Evolutionary conservation across 1,139 yeast species (phyloP), one percentile per base, ranked within the genome.

Genomic region (Kluyveromyces sp.): DNA sequence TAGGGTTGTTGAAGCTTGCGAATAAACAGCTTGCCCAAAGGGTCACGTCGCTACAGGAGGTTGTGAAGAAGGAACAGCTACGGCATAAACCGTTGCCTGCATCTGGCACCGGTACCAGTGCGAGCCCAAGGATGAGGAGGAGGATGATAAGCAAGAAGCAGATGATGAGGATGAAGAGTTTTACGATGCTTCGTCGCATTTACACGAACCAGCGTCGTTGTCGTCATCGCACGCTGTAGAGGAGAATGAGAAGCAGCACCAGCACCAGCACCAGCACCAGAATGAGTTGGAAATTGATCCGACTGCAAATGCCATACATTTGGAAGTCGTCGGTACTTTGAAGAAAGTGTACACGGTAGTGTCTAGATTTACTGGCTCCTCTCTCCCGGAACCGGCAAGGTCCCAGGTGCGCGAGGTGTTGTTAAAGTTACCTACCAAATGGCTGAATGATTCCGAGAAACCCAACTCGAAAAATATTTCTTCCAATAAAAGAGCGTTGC

Each of bases 321-420:
- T 81, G 51, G 98, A 92, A 58, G 87, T 92, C 37, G 82, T 90
- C 6, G 77, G 85, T 3, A 92, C 97, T 0, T 90, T 92, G 28
- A 86, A 88, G 63, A 90, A 89, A 62, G 88, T 90, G 45, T 89
- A 90, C 38, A 79, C 81, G 39, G 79, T 92, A 37, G 84, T 92
- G 10, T 86, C 97, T 4, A 86, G 85, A 54, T 88, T 88, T 57
- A 86, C 87, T 0, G 87, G 88, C 0, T 77, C 73, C 49, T 77
- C 87, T 3, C 63, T 83, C 36, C 85, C 89, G 3, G 88, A 85
- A 59, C 95, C 96, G 1, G 95, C 96, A 4, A 77, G 95, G 53
- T 72, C 84, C 1, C 83, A 86, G 43, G 95, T 92, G 25, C 76
- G 97, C 40, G 87, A 83, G 53, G 83, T 85, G 36, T 75, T 92